Base-by-base conservation (phyloP, 345 rosid species). In the Aegle marmelos region DNA sequence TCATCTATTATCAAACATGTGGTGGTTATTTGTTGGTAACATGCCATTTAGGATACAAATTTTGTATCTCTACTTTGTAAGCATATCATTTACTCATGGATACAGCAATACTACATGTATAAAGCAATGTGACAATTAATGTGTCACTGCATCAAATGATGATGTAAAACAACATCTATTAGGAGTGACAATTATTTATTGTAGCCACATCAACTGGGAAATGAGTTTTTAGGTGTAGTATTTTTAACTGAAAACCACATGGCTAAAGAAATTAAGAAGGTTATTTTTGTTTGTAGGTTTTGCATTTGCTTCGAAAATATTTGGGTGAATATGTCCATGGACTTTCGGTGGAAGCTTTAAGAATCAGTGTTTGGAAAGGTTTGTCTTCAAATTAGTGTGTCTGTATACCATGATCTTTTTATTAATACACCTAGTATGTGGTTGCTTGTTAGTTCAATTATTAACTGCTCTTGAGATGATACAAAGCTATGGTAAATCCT, bases 281-380 rank as follows among this genome's bases (percentile, higher is more conserved):
- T 53, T 53, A 16, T 57, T 74, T 76, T 19, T 80, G 76, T 14
- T 77, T 82, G 79, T 88, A 94, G 99, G 99, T 96, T 82, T 76
- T 96, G 74, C 98, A 91, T 84, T 86, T 96, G 95, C 99, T 96
- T 84, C 97, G 95, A 82, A 91, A 87, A 85, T 96, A 96, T 84
- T 87, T 96, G 86, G 98, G 99, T 21, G 98, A 96, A 82, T 94
- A 96, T 80, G 99, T 96, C 57, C 93, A 94, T 37, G 99, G 97
- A 75, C 98, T 96, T 72, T 96, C 99, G 2, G 83, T 77, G 17
- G 99, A 96, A 88, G 97, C 98, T 79, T 81, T 96, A 84, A 82
- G 95, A 79, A 96, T 96, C 85, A 94, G 99, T 83, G 98, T 96
- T 72, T 96, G 99, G 99, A 96, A 92, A 89, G 99, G 99, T 96